Percentiles rank a stretch among this genome's conserved stretches.
phyloP scores from a whole-genome alignment of 495 filamentous ascomycete genomes.

The Margaritispora aquatica region DNA sequence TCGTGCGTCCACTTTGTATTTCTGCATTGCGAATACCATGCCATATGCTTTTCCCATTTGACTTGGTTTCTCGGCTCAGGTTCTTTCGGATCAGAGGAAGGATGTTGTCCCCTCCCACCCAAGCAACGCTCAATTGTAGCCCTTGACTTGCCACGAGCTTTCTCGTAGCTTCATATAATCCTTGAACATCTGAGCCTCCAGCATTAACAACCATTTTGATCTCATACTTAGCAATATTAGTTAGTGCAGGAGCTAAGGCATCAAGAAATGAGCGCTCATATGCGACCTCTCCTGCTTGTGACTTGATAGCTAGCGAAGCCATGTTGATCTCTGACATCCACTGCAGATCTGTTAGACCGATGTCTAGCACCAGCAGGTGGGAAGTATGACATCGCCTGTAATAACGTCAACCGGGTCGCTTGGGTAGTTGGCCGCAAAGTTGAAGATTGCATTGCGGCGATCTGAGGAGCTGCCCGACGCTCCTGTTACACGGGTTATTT shows the following conservation, averaged over 20 bases:
- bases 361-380: conserved; percentile 40
- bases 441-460: conserved; percentile 47
- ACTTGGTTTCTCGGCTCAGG: neutral
- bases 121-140: conserved; percentile 35
- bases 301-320: neutral
- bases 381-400: conserved; percentile 51
- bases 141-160: conserved; percentile 29
- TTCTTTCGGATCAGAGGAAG: conserved; percentile 1
- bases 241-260: conserved; percentile 44
- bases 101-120: conserved; percentile 38
- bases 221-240: conserved; percentile 39
- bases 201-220: conserved; percentile 57
- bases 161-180: conserved; percentile 38
- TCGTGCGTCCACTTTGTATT: neutral
- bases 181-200: conserved; percentile 44
- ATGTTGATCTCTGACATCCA: conserved; percentile 41
- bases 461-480: conserved; percentile 51
- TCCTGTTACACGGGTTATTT: too few relatives aligned
- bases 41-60: neutral
- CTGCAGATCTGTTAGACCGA: conserved; percentile 22
- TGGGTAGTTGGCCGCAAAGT: conserved; percentile 42
- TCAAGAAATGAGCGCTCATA: conserved; percentile 51
- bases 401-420: conserved; percentile 50
- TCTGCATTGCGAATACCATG: neutral
- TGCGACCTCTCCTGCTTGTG: neutral